Evolutionary conservation across 1,284 basidiomycete genomes (phyloP).

Genomic region (Macrocystidia cucumis): DNA sequence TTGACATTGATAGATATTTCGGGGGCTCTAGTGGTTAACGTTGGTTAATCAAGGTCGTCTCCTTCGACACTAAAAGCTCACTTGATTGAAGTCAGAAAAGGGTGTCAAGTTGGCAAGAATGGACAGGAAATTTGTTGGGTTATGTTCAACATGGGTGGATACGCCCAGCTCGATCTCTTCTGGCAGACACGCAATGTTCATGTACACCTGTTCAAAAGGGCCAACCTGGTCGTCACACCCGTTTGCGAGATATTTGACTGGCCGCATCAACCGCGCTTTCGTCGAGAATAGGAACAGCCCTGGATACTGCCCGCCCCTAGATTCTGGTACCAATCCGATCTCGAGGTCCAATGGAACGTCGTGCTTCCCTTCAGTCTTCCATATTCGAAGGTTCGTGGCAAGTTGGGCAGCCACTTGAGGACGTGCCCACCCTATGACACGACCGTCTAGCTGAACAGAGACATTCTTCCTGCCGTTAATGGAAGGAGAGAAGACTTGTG

Average conservation of each 20-base stretch:
- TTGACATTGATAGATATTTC: slow-evolving; percentile 87
- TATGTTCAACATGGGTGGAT: slow-evolving; percentile 89
- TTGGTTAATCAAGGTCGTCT: not conserved
- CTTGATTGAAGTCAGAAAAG: slow-evolving; percentile 97
- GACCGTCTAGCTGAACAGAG: slow-evolving; percentile 91
- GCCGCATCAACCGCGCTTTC: slow-evolving; percentile 94
- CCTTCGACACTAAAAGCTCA: slow-evolving; percentile 19
- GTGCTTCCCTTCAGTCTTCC: slow-evolving; percentile 89
- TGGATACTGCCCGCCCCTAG: slow-evolving; percentile 94
- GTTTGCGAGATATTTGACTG: slow-evolving; percentile 89
- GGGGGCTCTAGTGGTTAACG: slow-evolving; percentile 50
- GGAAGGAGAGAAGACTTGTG: slow-evolving; percentile 74
- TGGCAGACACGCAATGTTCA: slow-evolving; percentile 93
- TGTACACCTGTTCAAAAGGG: slow-evolving; percentile 98
- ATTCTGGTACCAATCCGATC: slow-evolving; percentile 88
- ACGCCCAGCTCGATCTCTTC: slow-evolving; percentile 83
- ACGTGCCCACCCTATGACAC: slow-evolving; percentile 93
- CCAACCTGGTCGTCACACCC: slow-evolving; percentile 88
- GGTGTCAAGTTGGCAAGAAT: slow-evolving; percentile 78
- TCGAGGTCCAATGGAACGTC: slow-evolving; percentile 92
- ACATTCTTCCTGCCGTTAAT: slow-evolving; percentile 81
- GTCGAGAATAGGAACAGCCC: slow-evolving; percentile 93
- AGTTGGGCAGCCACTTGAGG: slow-evolving; percentile 73
- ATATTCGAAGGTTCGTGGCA: slow-evolving; percentile 80
- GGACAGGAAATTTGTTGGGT: slow-evolving; percentile 93